Base-by-base conservation (phyloP, 768 basidiomycete genomes). In the Serendipita sp. region DNA sequence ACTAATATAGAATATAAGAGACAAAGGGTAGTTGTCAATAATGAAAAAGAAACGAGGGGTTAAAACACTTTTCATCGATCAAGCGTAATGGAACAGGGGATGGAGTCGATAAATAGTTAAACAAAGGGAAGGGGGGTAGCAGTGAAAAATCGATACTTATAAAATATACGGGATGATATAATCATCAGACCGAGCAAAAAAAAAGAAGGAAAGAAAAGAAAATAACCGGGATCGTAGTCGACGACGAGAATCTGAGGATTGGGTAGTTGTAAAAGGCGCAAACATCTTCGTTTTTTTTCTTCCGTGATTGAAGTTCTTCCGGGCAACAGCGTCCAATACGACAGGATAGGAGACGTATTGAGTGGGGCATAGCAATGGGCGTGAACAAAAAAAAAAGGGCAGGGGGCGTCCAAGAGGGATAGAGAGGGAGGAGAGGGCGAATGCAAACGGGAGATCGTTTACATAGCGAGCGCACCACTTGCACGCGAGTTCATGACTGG, bases 401-500 rank as follows among this genome's bases (percentile, higher is more conserved):
- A 23, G 23, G 23, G 23, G 23, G 18, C n/a, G 48, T 52, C 18
- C 48, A 16, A 18, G 48, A 18, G 18, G 18, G 18, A 18, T 18
- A 18, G 18, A 18, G 18, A 18, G 18, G 18, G 18, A 18, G 18
- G 18, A 18, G 18, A 18, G 18, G 18, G 5, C 31, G n/a, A 16
- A 23, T 18, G 6, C 31, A 16, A 16, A 8, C 8, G 18, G 16
- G 48, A 23, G 10, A 1, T 10, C 18, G 31, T 52, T 60, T n/a
- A 60, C 55, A 60, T 60, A 37, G 55, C 27, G 55, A 60, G 55
- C 8, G 27, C 4, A 10, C 55, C 55, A 34, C 34, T 60, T 36
- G 55, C 55, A n/a, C 55, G 55, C 4, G 55, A 31, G 33, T 60
- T 60, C 55, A 60, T 60, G 55, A 60, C 36, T 34, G 55, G 55